These are phyloP conservation scores for Echium plantagineum DNA, from an alignment of 257 asterid genomes.

Conservation along the genomic window DNA sequence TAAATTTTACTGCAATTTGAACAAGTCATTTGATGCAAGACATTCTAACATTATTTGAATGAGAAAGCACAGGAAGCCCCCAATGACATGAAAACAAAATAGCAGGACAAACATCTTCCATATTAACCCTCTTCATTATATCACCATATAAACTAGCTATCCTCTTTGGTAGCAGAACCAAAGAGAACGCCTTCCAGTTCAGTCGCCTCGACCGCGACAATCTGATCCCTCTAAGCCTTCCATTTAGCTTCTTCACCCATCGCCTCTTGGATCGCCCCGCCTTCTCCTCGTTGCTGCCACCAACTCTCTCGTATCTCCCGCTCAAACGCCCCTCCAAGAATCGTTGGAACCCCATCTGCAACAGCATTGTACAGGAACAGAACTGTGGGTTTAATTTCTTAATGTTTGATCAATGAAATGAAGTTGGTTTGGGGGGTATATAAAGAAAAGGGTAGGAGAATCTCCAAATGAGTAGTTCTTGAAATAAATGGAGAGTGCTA, in stretches of 20 bases:
- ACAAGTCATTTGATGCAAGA: background rate
- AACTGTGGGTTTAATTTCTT: background rate
- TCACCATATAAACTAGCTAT: slow-evolving; percentile 31
- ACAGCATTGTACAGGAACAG: background rate
- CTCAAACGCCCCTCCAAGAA: slow-evolving; percentile 10
- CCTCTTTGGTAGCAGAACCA: slow-evolving; percentile 39
- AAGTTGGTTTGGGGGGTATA: no score
- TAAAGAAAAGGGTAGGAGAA: background rate
- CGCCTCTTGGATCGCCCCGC: slow-evolving; percentile 21
- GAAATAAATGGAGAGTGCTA: background rate
- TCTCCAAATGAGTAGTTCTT: slow-evolving; percentile 7
- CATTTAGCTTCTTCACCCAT: slow-evolving; percentile 30
- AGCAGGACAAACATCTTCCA: slow-evolving; percentile 42
- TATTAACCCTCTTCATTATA: slow-evolving; percentile 29
- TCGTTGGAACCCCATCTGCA: slow-evolving; percentile 12
- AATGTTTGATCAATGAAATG: background rate
- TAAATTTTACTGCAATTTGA: background rate
- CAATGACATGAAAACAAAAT: slow-evolving; percentile 46
- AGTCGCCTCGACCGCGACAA: slow-evolving; percentile 33
- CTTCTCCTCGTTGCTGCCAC: slow-evolving; percentile 17
- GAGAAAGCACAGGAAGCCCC: slow-evolving; percentile 72
- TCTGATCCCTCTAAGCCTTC: slow-evolving; percentile 43
- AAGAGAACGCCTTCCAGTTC: slow-evolving; percentile 63
- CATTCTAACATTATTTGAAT: slow-evolving; percentile 14
- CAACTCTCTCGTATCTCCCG: slow-evolving; percentile 36